Evolutionary conservation across 139 green algal genomes (phyloP), one percentile per base, ranked within the genome.

Genomic region (Volvox reticuliferus): DNA sequence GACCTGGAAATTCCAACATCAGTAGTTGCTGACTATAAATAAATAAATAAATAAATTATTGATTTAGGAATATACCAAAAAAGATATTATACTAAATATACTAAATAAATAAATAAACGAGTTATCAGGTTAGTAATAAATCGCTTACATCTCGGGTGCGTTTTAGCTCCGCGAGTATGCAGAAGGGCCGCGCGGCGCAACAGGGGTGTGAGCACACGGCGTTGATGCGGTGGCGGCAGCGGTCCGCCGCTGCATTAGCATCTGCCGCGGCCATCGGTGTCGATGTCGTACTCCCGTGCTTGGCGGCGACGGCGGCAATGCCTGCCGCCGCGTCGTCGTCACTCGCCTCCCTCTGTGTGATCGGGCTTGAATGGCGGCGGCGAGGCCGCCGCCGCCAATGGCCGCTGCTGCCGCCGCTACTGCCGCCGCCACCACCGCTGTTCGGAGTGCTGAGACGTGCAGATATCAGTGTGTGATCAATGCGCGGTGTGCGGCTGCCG

Each of bases 161-260:
- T 33, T 92, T 44, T 86, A 97, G 89, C 73, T 93, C 71, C 1
- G 82, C 69, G 2, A 97, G 69, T 37, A 97, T 85, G 91, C 95
- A 97, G 61, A 94, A 94, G 3, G 76, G 69, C 68, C 92, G 89
- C 18, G 44, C 50, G 21, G 55, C 50, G 87, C 95, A 97, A 21
- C 88, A 93, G 2, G 36, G 62, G 84, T 97, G 95, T 0, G 12
- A 26, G 76, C 95, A 97, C 36, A 94, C 91, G 22, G 12, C 26
- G 85, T 95, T 95, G 14, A 83, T 86, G 13, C 21, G n/a, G 0
- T 28, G 28, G 28, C 14, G 55, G n/a, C 1, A 78, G 67, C 62
- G 26, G 19, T 44, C 76, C 63, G 82, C 55, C 16, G 88, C 71
- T 20, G 69, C 35, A 32, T 22, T n/a, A 32, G 32, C 61, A 21